Conservation (phyloP, 1,284 basidiomycete species). For the Cryptococcus sp. region DNA sequence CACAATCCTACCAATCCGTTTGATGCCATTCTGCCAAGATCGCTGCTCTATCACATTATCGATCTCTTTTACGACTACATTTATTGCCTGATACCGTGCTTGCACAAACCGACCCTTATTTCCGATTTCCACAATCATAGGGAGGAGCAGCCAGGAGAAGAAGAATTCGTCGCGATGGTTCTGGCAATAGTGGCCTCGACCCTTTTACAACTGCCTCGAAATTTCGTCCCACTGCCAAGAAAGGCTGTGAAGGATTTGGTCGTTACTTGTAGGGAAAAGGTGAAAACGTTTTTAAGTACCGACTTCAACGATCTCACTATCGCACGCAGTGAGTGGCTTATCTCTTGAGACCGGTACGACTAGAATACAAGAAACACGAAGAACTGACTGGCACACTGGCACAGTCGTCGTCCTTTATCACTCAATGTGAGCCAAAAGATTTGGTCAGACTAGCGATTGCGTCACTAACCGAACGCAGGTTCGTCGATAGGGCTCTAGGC, state of each 20-base stretch:
- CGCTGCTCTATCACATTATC: slow-evolving; percentile 41
- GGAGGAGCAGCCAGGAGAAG: slow-evolving; percentile 36
- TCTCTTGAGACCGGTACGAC: slow-evolving; percentile 8
- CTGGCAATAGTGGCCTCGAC: slow-evolving; percentile 43
- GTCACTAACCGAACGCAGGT: slow-evolving; percentile 1
- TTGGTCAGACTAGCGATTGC: neutral
- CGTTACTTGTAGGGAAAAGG: slow-evolving; percentile 27
- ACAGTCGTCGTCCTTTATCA: slow-evolving; percentile 18
- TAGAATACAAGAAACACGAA: too few relatives aligned
- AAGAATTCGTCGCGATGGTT: slow-evolving; percentile 37
- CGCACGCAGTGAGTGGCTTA: slow-evolving; percentile 10
- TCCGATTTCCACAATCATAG: slow-evolving; percentile 35
- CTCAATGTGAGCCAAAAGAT: slow-evolving; percentile 10
- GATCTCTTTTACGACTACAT: slow-evolving; percentile 49
- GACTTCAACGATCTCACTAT: slow-evolving; percentile 15
- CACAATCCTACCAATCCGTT: slow-evolving; percentile 38
- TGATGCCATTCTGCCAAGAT: slow-evolving; percentile 43
- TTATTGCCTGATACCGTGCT: slow-evolving; percentile 39
- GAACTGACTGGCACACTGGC: slow-evolving; percentile 2
- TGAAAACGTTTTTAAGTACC: slow-evolving; percentile 33
- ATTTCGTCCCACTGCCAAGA: slow-evolving; percentile 40
- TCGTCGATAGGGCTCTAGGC: slow-evolving; percentile 2
- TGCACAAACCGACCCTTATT: slow-evolving; percentile 46
- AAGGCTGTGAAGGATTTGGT: slow-evolving; percentile 38
- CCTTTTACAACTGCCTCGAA: slow-evolving; percentile 43